phyloP scores from a whole-genome alignment of 345 rosid species.

The Eutrema japonicum region DNA sequence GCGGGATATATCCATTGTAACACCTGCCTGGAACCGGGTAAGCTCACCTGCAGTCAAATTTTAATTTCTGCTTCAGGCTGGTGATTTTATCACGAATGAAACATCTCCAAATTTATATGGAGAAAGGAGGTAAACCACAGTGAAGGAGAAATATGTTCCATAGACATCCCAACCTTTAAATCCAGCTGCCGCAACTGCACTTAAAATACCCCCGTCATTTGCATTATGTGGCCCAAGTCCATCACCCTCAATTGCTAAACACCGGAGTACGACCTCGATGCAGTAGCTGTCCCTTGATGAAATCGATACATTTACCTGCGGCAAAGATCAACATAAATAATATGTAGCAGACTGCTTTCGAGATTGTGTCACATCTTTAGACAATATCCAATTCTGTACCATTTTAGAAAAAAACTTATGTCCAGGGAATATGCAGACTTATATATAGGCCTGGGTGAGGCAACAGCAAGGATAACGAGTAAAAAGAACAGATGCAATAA shows the following conservation, averaged over 20 bases:
- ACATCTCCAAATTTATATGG: constrained; percentile 11
- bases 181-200: constrained; percentile 84
- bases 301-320: constrained; percentile 79
- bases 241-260: constrained; percentile 89
- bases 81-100: constrained; percentile 24
- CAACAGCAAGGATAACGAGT: not conserved
- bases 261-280: constrained; percentile 83
- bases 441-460: constrained; percentile 4
- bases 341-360: not conserved
- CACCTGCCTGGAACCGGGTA: constrained; percentile 82
- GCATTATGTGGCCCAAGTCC: constrained; percentile 69
- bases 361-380: constrained; percentile 18
- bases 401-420: constrained; percentile 20
- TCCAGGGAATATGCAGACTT: not conserved
- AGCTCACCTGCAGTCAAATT: constrained; percentile 79
- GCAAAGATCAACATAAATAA: constrained; percentile 21
- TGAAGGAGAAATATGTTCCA: constrained; percentile 31
- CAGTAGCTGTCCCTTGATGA: constrained; percentile 77
- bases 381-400: constrained; percentile 6
- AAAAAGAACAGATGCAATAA: constrained; percentile 8
- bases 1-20: constrained; percentile 90
- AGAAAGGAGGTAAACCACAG: constrained; percentile 26
- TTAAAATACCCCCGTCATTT: constrained; percentile 83
- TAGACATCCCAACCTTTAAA: constrained; percentile 69
- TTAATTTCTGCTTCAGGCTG: not conserved